phyloP scores from a whole-genome alignment of 345 rosid genomes.

The Heritiera fomes region DNA sequence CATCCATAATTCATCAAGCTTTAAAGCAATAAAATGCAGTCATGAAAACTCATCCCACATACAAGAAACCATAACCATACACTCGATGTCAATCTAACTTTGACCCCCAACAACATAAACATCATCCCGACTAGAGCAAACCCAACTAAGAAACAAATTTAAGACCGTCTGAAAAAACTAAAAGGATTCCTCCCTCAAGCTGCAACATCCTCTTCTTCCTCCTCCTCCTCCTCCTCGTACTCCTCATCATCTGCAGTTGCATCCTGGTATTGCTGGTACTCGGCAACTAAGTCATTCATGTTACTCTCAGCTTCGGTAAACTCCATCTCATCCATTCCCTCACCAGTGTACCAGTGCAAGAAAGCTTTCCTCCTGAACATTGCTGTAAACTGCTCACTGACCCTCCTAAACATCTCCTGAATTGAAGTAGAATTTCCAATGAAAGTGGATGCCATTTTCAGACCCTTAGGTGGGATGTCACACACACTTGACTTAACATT shows the following conservation, averaged over 20 bases:
- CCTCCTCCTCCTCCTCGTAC: background rate
- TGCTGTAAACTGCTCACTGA: slow-evolving; percentile 13
- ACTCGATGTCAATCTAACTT: too few relatives aligned
- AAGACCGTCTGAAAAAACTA: too few relatives aligned
- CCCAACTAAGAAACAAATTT: too few relatives aligned
- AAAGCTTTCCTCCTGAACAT: slow-evolving; percentile 15
- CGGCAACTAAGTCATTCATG: slow-evolving; percentile 27
- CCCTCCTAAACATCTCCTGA: slow-evolving; percentile 18
- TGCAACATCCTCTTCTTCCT: slow-evolving; percentile 2
- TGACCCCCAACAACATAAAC: too few relatives aligned
- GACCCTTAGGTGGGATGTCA: slow-evolving; percentile 9
- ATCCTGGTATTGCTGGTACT: slow-evolving; percentile 33
- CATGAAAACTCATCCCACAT: too few relatives aligned
- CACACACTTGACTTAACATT: slow-evolving; percentile 1
- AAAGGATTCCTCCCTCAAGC: background rate
- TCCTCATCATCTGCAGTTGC: slow-evolving; percentile 25
- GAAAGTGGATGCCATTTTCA: slow-evolving; percentile 11
- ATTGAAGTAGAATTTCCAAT: slow-evolving; percentile 9
- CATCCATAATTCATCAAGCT: too few relatives aligned
- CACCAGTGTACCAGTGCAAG: slow-evolving; percentile 15
- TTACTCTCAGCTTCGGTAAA: slow-evolving; percentile 19
- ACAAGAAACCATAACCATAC: too few relatives aligned
- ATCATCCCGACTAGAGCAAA: too few relatives aligned
- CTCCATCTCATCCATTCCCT: slow-evolving; percentile 19
- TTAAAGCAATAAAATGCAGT: too few relatives aligned